Evolutionary conservation across 345 rosid species (phyloP).

Genomic region (Salix brachista): DNA sequence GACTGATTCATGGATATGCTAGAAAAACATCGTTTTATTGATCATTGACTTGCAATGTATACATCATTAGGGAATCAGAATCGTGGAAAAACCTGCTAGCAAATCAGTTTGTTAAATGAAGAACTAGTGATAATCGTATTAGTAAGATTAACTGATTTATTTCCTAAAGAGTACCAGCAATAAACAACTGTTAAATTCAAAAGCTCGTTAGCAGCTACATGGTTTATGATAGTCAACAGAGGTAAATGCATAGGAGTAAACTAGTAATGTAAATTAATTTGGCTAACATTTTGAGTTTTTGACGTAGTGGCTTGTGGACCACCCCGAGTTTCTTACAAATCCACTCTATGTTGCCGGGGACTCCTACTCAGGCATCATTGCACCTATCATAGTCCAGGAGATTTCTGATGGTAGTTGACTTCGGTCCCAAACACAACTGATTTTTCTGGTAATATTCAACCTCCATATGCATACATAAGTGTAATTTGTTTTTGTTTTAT

Average conservation of each 20-base stretch:
- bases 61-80: background rate
- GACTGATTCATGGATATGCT: background rate
- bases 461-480: background rate
- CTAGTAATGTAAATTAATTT: background rate
- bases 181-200: background rate
- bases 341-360: constrained; percentile 34
- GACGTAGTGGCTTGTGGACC: constrained; percentile 33
- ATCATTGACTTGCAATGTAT: background rate
- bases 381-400: background rate
- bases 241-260: too few relatives aligned
- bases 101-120: background rate
- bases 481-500: background rate
- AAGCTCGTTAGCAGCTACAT: background rate
- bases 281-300: background rate
- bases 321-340: constrained; percentile 26
- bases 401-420: background rate
- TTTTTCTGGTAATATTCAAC: background rate
- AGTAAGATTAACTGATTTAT: background rate
- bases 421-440: background rate
- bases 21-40: background rate
- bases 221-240: background rate
- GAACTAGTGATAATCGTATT: too few relatives aligned
- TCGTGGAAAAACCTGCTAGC: background rate
- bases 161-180: background rate
- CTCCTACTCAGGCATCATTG: constrained; percentile 20